Conservation (phyloP, 129 eudicot species). For the Ambrosia trifida region DNA sequence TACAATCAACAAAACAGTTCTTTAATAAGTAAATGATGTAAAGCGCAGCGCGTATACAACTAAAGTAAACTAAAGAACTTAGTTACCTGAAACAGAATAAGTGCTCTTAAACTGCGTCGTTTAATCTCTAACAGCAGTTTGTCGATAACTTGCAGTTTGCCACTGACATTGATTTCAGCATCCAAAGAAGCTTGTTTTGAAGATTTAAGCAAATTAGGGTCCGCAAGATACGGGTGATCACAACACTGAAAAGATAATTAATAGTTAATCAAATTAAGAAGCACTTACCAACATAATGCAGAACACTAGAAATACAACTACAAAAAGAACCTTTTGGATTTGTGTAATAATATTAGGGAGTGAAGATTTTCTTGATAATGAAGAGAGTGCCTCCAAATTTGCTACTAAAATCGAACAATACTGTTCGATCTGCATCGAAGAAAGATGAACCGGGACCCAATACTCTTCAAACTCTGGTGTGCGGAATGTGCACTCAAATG, state of each 20-base stretch:
- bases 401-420: no score
- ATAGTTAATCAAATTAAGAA: neutral
- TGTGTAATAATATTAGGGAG: no score
- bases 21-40: neutral
- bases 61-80: neutral
- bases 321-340: no score
- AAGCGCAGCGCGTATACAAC: neutral
- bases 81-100: constrained; percentile 71
- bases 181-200: constrained; percentile 37
- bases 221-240: constrained; percentile 84
- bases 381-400: no score
- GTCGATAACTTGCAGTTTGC: constrained; percentile 64
- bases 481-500: no score
- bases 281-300: no score
- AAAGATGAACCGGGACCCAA: no score
- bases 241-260: constrained; percentile 55
- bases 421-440: no score
- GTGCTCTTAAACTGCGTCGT: constrained; percentile 42
- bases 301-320: no score
- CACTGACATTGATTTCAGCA: constrained; percentile 58
- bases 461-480: no score
- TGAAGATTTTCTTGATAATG: no score
- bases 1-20: neutral
- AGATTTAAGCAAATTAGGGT: constrained; percentile 43
- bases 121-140: constrained; percentile 54